Evolutionary conservation across 768 basidiomycete species (phyloP).

Genomic region (Holtermanniella nyarrowii): DNA sequence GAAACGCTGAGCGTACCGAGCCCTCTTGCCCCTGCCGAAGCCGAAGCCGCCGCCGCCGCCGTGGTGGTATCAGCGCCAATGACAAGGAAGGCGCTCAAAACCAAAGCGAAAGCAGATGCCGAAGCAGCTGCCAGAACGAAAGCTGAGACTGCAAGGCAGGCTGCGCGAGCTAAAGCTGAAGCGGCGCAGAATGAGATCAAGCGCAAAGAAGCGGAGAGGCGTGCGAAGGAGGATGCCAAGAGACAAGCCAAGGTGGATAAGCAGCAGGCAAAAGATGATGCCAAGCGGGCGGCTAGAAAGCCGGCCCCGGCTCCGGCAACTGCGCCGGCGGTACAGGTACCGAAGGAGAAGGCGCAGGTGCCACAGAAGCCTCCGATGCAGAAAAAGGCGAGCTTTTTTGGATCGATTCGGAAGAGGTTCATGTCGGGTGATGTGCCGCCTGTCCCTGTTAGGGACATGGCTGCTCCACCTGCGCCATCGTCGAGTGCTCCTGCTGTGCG

Average conservation of each 20-base stretch:
- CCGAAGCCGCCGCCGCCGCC: neutral
- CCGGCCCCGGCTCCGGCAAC: slow-evolving; percentile 6
- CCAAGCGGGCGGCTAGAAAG: slow-evolving; percentile 18
- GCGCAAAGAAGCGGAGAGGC: slow-evolving; percentile 13
- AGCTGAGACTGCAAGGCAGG: slow-evolving; percentile 16
- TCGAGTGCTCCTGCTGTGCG: no score
- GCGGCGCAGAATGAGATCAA: neutral
- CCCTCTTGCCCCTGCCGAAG: no score
- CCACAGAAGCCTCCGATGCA: neutral
- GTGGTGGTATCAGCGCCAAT: slow-evolving; percentile 11
- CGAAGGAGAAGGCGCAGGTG: neutral
- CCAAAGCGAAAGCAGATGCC: slow-evolving; percentile 26
- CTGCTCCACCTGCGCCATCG: no score
- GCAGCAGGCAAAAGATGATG: slow-evolving; percentile 24
- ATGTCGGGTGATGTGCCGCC: neutral
- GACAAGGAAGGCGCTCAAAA: slow-evolving; percentile 29
- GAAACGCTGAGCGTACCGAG: slow-evolving; percentile 15
- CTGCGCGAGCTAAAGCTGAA: neutral
- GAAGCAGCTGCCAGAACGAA: slow-evolving; percentile 14
- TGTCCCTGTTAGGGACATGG: no score
- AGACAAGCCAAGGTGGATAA: slow-evolving; percentile 15
- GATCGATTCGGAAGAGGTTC: neutral
- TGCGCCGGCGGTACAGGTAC: neutral
- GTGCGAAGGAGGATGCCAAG: slow-evolving; percentile 11
- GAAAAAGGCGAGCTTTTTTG: neutral